Base-by-base conservation (phyloP, 495 filamentous ascomycete species). In the Neurospora pannonica region DNA sequence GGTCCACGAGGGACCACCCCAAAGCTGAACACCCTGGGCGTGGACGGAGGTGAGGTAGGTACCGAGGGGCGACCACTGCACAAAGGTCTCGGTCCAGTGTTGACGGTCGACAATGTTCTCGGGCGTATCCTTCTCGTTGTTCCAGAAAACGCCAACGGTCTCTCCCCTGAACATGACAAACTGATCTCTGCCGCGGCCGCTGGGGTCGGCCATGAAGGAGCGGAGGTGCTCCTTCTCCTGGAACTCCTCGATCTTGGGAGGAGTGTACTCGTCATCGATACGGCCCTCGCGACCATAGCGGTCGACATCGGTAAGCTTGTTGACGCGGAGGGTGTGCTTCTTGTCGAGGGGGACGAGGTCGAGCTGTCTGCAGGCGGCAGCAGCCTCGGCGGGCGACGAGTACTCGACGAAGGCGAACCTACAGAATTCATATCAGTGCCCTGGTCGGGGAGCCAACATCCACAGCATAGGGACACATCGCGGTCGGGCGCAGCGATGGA, bases 221-320 rank as follows among this genome's bases (percentile, higher is more conserved):
- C 96, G 90, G 74, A 99, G 87, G 83, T 99, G 97, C 83, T 98
- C 95, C 87, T 94, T 94, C 84, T 97, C 91, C 77, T 88, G 84
- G 84, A 97, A 98, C 1, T 89, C 86, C 74, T 95, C 92, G 73
- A 95, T 88, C 73, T 87, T 78, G 40, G 96, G 95, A 8, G 92
- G 86, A 37, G 88, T 88, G 82, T 97, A 98, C 75, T 94, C 90
- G 78, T 99, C 96, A 72, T 97, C 91, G 78, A 99, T 89, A 39
- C 94, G 90, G 75, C 97, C 96, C 84, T 98, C 95, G 19, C 94
- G 89, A 37, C 96, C 96, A 83, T 94, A 99, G 74, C 95, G 92
- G 77, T 98, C 96, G 77, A 99, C 93, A 83, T 99, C 96, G 79
- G 95, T 97, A 80, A 99, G 86, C 84, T 99, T 99, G 89, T 99